Evolutionary conservation across 768 basidiomycete genomes (phyloP).

Genomic region (Naganishia friedmannii): DNA sequence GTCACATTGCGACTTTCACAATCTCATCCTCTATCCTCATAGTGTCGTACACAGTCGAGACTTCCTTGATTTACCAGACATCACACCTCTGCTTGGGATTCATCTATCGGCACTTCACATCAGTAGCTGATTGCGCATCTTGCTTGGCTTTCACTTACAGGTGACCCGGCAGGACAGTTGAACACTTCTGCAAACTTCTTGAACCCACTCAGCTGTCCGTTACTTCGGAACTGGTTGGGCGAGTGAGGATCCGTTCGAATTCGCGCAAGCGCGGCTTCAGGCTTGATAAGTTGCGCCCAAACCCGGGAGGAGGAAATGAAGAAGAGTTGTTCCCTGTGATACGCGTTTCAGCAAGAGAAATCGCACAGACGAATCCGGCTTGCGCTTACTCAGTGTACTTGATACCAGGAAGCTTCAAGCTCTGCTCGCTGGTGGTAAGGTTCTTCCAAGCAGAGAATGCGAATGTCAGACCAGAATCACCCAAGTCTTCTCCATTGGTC

Average conservation of each 20-base stretch:
- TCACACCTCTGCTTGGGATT: too few species aligned
- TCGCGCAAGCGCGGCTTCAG: constrained; percentile 68
- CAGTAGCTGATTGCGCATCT: too few species aligned
- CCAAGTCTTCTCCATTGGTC: constrained; percentile 51
- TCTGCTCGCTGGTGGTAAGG: constrained; percentile 60
- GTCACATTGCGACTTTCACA: too few species aligned
- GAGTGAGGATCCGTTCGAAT: constrained; percentile 87
- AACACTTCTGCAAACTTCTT: constrained; percentile 85
- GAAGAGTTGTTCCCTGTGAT: constrained; percentile 78
- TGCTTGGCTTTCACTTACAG: constrained; percentile 56
- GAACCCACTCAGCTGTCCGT: constrained; percentile 82
- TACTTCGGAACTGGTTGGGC: constrained; percentile 71
- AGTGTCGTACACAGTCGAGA: too few species aligned
- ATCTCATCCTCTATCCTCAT: too few species aligned
- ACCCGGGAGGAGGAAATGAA: constrained; percentile 84
- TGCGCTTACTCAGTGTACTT: constrained; percentile 40
- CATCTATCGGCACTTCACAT: too few species aligned
- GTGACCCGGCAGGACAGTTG: constrained; percentile 70
- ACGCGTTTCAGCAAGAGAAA: neutral
- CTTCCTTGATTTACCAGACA: too few species aligned
- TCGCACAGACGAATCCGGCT: neutral
- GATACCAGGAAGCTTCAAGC: constrained; percentile 72
- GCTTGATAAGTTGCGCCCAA: constrained; percentile 80
- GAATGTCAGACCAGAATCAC: constrained; percentile 51
- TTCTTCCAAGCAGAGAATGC: constrained; percentile 88